Evolutionary conservation across 768 basidiomycete species (phyloP).

Genomic region (Xerocomellus chrysenteron): DNA sequence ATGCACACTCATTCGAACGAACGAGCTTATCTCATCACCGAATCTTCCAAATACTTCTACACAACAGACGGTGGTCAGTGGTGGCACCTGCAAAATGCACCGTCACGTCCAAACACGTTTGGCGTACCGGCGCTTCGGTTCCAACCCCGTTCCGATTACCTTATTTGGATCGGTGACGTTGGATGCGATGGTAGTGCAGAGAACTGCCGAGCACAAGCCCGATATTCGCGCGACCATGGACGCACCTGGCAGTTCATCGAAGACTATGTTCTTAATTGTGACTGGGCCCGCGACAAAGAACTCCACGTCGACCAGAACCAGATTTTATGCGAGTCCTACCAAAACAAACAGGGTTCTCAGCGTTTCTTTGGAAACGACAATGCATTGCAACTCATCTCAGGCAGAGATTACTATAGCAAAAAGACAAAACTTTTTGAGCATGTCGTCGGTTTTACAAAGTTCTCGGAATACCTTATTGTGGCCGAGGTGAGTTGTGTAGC

Average conservation of each 20-base stretch:
- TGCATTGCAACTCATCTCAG: slow-evolving; percentile 77
- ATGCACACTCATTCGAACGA: slow-evolving; percentile 79
- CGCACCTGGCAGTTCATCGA: slow-evolving; percentile 75
- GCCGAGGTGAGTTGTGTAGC: slow-evolving; percentile 65
- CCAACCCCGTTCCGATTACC: slow-evolving; percentile 79
- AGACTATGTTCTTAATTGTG: slow-evolving; percentile 85
- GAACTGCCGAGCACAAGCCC: slow-evolving; percentile 73
- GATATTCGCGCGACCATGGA: slow-evolving; percentile 77
- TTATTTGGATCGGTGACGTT: slow-evolving; percentile 86
- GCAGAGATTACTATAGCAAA: slow-evolving; percentile 66
- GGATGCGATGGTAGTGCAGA: slow-evolving; percentile 53
- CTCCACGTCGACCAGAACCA: slow-evolving; percentile 80
- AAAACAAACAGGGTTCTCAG: slow-evolving; percentile 81
- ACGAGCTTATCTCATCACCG: slow-evolving; percentile 90
- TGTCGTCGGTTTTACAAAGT: slow-evolving; percentile 95
- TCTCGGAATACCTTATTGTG: slow-evolving; percentile 94
- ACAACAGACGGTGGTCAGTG: slow-evolving; percentile 79
- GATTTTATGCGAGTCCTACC: slow-evolving; percentile 90
- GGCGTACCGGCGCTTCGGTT: slow-evolving; percentile 76
- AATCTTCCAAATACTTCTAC: slow-evolving; percentile 58
- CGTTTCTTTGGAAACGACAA: slow-evolving; percentile 51
- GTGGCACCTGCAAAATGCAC: slow-evolving; percentile 63
- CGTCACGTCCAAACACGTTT: slow-evolving; percentile 77
- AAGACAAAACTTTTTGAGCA: slow-evolving; percentile 79
- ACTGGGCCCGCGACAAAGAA: slow-evolving; percentile 82